Evolutionary conservation across 768 basidiomycete genomes (phyloP), one percentile per base, ranked within the genome.

Genomic region (Lactarius tabidus): DNA sequence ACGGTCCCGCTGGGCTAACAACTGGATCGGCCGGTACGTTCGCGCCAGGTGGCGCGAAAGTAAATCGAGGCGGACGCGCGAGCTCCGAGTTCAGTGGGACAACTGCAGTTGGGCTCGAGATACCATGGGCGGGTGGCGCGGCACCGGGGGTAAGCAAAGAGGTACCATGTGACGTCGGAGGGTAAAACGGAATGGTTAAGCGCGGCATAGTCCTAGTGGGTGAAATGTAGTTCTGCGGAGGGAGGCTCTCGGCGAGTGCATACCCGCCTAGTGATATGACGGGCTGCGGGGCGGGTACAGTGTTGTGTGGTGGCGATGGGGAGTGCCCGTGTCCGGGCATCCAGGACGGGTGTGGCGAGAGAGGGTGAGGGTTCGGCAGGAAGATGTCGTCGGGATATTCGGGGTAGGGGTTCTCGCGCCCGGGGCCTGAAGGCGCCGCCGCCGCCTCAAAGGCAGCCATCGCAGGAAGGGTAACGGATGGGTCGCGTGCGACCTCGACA

Each of bases 31-130:
- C 65, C 9, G 57, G 65, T 6, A 66, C 65, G 18, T 58, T 15
- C 6, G 57, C 51, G 3, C 65, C 65, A 5, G 65, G 60, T 1
- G 65, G 65, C 15, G 51, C 57, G 17, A 66, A 66, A 10, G 57
- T 62, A 45, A 66, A 66, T 33, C 65, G 65, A 33, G 65, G 65
- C 14, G 51, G 20, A 35, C 38, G 60, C 0, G 65, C 65, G 57
- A 54, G 65, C 41, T 66, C 65, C 20, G 65, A 66, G 52, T 66
- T 66, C 2, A 39, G 28, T 20, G 65, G 65, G n/a, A 66, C 52
- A 20, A 48, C 15, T 8, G 57, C 33, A 3, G 31, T 66, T 33
- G 61, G 60, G n/a, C 36, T 54, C 26, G 33, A n/a, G 39, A 45
- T 54, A 20, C 45, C 33, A 17, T 29, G n/a, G 6, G 15, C n/a